These are phyloP conservation scores for Chrysanthemum seticuspe DNA, from an alignment of 129 eudicot species.

Conservation along the genomic window DNA sequence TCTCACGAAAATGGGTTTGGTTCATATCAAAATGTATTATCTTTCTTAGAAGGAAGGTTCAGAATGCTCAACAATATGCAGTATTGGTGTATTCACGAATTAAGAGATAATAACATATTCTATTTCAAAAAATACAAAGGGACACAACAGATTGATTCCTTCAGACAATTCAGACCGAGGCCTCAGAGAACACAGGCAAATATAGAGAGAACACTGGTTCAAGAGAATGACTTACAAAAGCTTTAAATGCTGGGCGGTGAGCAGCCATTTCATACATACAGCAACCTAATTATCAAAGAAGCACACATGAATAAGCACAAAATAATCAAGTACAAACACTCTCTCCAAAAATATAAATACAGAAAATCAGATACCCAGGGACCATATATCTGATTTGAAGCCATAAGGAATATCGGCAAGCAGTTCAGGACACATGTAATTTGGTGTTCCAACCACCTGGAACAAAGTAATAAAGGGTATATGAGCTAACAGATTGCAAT, in stretches of 20 bases:
- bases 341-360: slow-evolving; percentile 5
- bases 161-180: slow-evolving; percentile 6
- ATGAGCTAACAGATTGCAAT: slow-evolving; percentile 21
- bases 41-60: not conserved
- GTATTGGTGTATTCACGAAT: not conserved
- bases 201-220: slow-evolving; percentile 15
- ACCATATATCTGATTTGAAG: slow-evolving; percentile 97
- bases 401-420: slow-evolving; percentile 98
- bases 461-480: slow-evolving; percentile 21
- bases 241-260: slow-evolving; percentile 98
- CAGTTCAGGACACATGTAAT: slow-evolving; percentile 99
- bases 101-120: slow-evolving; percentile 3
- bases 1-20: no score
- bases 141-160: slow-evolving; percentile 22
- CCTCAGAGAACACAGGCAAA: slow-evolving; percentile 15
- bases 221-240: slow-evolving; percentile 73
- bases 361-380: slow-evolving; percentile 64
- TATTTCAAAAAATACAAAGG: not conserved
- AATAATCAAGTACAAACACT: slow-evolving; percentile 8
- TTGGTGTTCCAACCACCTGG: slow-evolving; percentile 99
- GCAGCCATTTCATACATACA: slow-evolving; percentile 99
- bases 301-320: slow-evolving; percentile 1
- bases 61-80: not conserved
- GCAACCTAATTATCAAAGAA: slow-evolving; percentile 60
- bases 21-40: not conserved